phyloP scores from a whole-genome alignment of 2,329 filamentous ascomycete genomes.

The Penicillium sp. region DNA sequence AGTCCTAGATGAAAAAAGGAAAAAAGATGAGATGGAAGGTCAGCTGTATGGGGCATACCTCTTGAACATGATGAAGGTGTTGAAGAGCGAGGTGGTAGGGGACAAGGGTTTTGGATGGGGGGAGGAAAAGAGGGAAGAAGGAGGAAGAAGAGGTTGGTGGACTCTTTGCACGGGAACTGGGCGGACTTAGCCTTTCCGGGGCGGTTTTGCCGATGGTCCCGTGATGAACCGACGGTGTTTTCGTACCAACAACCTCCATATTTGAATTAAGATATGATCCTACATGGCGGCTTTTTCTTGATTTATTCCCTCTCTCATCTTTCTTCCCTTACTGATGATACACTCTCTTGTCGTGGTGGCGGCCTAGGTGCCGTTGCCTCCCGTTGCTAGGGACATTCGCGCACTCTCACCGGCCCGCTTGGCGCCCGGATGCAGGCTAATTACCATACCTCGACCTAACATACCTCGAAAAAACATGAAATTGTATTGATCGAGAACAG shows the following conservation, averaged over 20 bases:
- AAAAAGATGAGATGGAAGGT: conserved; percentile 18
- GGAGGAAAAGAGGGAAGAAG: conserved; percentile 32
- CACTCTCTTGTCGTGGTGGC: not conserved
- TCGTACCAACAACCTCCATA: not conserved
- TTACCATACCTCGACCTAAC: not conserved
- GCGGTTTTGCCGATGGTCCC: conserved; percentile 45
- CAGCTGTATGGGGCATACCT: conserved; percentile 46
- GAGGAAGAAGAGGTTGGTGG: conserved; percentile 35
- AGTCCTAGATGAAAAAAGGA: conserved; percentile 30
- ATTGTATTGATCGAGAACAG: not conserved
- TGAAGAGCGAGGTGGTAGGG: conserved; percentile 38
- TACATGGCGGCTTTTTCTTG: no score
- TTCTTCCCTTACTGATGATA: not conserved
- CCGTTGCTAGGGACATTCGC: conserved; percentile 19
- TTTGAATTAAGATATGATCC: not conserved
- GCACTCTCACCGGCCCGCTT: conserved; percentile 22
- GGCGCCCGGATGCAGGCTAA: conserved; percentile 22
- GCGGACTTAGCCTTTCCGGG: conserved; percentile 41
- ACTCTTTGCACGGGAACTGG: conserved; percentile 29
- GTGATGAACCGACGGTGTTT: conserved; percentile 37
- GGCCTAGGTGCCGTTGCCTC: conserved; percentile 3
- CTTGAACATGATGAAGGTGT: conserved; percentile 60
- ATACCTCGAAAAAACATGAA: not conserved
- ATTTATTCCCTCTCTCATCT: not conserved
- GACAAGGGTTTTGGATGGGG: conserved; percentile 22